Evolutionary conservation across 177 flowering plant species (phyloP).

Genomic region (Telopea speciosissima): DNA sequence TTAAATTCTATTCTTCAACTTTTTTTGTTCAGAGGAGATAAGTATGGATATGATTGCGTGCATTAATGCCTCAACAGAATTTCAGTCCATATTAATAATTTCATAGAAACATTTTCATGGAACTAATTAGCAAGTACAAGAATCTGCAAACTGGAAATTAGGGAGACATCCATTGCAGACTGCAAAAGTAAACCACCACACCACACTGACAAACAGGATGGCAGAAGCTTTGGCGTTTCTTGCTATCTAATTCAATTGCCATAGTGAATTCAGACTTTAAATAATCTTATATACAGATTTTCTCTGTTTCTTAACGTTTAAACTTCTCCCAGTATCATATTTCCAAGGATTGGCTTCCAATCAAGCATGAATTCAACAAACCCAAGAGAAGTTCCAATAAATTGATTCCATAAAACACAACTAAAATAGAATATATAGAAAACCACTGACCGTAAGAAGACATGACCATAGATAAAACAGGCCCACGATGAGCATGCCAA

Average conservation of each 20-base stretch:
- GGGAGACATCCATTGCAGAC: not conserved
- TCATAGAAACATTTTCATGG: too few relatives aligned
- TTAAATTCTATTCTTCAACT: not conserved
- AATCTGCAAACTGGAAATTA: not conserved
- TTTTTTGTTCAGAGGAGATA: too few relatives aligned
- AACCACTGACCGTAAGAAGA: conserved; percentile 58
- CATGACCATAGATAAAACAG: conserved; percentile 67
- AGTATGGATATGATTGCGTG: too few relatives aligned
- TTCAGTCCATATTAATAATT: too few relatives aligned
- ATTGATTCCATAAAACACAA: not conserved
- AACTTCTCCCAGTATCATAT: not conserved
- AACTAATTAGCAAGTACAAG: too few relatives aligned
- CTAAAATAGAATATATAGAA: not conserved
- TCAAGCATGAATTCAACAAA: not conserved
- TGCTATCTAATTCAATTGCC: not conserved
- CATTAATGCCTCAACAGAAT: too few relatives aligned
- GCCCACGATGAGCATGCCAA: conserved; percentile 84
- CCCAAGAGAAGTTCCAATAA: not conserved
- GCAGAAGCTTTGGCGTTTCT: not conserved
- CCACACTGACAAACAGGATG: not conserved
- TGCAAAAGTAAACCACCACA: not conserved
- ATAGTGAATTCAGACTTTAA: not conserved
- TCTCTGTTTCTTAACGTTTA: not conserved
- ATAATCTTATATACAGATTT: not conserved
- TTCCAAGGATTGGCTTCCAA: not conserved